Conservation (phyloP, 768 basidiomycete species). For the Russula dissimulans region DNA sequence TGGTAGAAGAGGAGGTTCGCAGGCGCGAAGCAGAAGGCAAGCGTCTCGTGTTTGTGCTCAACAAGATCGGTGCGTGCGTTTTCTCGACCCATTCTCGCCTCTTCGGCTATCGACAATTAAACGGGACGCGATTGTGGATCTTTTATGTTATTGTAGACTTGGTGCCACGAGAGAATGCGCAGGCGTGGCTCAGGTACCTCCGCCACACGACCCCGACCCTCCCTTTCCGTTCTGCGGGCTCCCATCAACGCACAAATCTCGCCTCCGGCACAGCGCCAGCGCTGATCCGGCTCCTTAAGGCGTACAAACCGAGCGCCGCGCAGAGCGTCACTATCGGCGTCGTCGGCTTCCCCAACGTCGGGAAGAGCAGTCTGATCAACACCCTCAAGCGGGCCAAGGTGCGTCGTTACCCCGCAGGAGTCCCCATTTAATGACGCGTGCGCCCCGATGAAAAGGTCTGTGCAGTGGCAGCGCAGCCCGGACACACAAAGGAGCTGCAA, state of each 20-base stretch:
- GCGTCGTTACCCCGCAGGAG: neutral
- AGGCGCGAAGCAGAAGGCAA: constrained; percentile 83
- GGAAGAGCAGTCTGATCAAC: constrained; percentile 92
- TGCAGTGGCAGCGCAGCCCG: constrained; percentile 88
- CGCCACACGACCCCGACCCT: constrained; percentile 88
- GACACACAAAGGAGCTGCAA: constrained; percentile 89
- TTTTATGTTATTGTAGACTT: constrained; percentile 47
- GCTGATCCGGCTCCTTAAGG: constrained; percentile 74
- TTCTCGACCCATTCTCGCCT: neutral
- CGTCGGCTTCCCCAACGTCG: constrained; percentile 95
- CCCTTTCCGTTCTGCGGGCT: constrained; percentile 76
- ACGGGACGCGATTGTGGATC: no score
- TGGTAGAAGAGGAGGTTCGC: constrained; percentile 91
- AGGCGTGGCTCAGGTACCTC: constrained; percentile 85
- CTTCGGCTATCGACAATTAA: neutral
- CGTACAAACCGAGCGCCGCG: constrained; percentile 56
- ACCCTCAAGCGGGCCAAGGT: constrained; percentile 81
- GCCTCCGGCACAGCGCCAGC: constrained; percentile 69
- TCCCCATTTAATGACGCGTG: neutral
- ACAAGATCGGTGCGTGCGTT: constrained; percentile 75
- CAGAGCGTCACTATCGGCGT: constrained; percentile 81
- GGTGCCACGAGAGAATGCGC: constrained; percentile 79
- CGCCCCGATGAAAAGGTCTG: constrained; percentile 49
- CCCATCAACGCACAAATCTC: constrained; percentile 72
- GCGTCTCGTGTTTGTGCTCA: constrained; percentile 87